Percentiles rank a stretch among this genome's conserved stretches.
Conservation (phyloP, 192 early-diverging fungal genomes). For the Geranomyces variabilis region DNA sequence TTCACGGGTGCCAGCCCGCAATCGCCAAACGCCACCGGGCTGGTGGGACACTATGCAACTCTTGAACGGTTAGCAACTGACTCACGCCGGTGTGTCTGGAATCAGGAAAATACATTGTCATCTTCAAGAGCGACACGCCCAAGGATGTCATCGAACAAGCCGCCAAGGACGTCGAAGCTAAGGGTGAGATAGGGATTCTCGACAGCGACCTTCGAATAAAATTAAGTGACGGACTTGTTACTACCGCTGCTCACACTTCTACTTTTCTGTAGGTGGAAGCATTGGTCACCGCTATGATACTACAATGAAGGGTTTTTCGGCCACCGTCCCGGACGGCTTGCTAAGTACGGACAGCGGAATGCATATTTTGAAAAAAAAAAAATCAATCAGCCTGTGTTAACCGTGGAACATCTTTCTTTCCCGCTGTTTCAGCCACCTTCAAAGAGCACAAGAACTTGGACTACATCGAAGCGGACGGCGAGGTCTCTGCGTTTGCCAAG, state of each 20-base stretch:
- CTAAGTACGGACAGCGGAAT: constrained; percentile 43
- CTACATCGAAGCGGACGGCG: constrained; percentile 63
- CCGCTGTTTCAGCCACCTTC: constrained; percentile 43
- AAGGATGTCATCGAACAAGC: constrained; percentile 46
- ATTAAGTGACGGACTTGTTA: too few species aligned
- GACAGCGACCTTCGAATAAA: too few species aligned
- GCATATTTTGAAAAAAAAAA: too few species aligned
- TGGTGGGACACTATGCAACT: too few species aligned
- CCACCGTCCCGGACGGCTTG: constrained; percentile 53
- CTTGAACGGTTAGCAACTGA: too few species aligned
- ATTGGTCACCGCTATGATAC: constrained; percentile 55
- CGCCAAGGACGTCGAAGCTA: constrained; percentile 34
- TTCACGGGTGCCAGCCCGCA: too few species aligned
- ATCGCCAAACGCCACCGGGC: too few species aligned
- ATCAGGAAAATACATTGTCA: constrained; percentile 54
- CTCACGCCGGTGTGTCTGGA: too few species aligned
- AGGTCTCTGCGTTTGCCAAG: constrained; percentile 50
- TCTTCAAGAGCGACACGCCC: constrained; percentile 59
- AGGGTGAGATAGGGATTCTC: too few species aligned
- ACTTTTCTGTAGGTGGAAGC: constrained; percentile 42
- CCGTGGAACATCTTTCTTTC: too few species aligned
- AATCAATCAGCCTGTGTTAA: too few species aligned
- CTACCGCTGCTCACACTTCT: not conserved
- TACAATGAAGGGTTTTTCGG: constrained; percentile 60
- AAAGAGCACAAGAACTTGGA: constrained; percentile 44